Base-by-base conservation (phyloP, 805 yeast genomes). In the Zygoascus tannicola region DNA sequence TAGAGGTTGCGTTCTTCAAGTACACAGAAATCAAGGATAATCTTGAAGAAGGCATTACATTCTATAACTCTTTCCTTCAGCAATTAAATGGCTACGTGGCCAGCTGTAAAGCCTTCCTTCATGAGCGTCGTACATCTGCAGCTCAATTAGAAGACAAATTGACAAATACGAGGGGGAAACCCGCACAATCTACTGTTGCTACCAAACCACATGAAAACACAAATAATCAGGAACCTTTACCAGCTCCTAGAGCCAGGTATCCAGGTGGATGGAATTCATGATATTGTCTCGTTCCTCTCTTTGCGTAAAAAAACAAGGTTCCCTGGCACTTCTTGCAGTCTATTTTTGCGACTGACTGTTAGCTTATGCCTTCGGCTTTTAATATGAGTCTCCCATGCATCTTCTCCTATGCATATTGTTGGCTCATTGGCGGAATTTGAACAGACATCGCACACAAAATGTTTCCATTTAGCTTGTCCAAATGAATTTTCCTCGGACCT, bases 351-450 rank as follows among this genome's bases (percentile, higher is more conserved):
- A 20, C 51, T 50, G 14, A 57, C 40, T 2, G 58, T 55, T 54
- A 44, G 47, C 21, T 42, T 74, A 56, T 88, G 98, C 45, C 83
- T 71, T 48, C 79, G 70, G 46, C 95, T 79, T 16, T 65, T 63
- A 39, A 78, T 46, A 61, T 90, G 98, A 3, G 74, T 70, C 4
- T 74, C 60, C 80, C 85, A 85, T 41, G 73, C 81, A 1, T 75
- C 74, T 40, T 74, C 78, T 0, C 97, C 97, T 5, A 92, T 77
- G 1, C 82, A 73, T 0, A 86, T 70, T 12, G 81, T 59, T 2
- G 76, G 69, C 1, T 78, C 77, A 3, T 70, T 67, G 30, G 68
- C 65, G 50, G 44, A 18, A 10, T 77, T 80, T 4, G 60, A 62
- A 58, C 98, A 90, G 1, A 70, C 60, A 1, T 74, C 73, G 59